Evolutionary conservation across 768 basidiomycete species (phyloP), one percentile per base, ranked within the genome.

Genomic region (Lepiota brunneoincarnata): DNA sequence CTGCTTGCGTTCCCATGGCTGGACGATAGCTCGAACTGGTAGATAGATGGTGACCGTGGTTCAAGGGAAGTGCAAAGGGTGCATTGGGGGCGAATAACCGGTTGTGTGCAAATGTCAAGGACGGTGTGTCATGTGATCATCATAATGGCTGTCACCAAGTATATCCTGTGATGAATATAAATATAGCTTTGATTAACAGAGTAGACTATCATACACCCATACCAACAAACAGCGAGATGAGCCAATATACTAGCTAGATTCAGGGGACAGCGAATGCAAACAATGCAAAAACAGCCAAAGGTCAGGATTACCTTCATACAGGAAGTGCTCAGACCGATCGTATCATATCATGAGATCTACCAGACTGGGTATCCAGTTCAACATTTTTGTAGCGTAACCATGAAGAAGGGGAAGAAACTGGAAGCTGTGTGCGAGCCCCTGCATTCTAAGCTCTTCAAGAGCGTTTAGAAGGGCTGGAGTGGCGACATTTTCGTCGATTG

Each of bases 401-500:
- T 78, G 76, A 55, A 71, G 67, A 15, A 79, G 71, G 2, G 84
- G 75, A 31, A 90, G 67, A 72, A 93, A 93, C 56, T 80, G 76
- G 73, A 89, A 87, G 61, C 75, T 84, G 58, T 76, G 84, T n/a
- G 82, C 81, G 2, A 93, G 72, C 6, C 90, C 90, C 56, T 80
- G 79, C 89, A 93, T 90, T 24, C 75, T 74, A 49, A 86, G 65
- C 38, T 88, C 85, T 53, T 91, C 87, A 6, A 93, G 75, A 44
- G 84, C 85, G 41, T 69, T 70, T 35, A 80, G 67, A 60, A 86
- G 83, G 39, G 81, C 80, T 6, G 81, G 71, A 4, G 75, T 78
- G 41, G 75, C 72, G 15, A 65, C 52, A 31, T 66, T 70, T 45
- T 89, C 89, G 7, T 89, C 86, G 15, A 82, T 72, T 0, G 81